Conservation (phyloP, 1,284 basidiomycete species). For the Crucibulum parvulum region DNA sequence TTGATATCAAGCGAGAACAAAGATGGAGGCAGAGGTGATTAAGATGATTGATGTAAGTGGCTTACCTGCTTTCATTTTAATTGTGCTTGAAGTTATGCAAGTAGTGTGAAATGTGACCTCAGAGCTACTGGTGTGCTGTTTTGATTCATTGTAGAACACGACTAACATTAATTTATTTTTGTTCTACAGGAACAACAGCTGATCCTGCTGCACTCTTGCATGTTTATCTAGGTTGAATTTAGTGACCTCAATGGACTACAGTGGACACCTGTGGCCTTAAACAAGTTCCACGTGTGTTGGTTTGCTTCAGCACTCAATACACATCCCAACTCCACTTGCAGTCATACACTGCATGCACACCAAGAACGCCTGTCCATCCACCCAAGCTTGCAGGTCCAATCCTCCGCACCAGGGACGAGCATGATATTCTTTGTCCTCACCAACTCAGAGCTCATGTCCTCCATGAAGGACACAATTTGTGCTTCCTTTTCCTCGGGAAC, state of each 20-base stretch:
- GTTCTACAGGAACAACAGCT: conserved; percentile 44
- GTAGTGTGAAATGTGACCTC: neutral
- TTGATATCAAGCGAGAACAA: conserved; percentile 54
- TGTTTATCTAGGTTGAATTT: conserved; percentile 53
- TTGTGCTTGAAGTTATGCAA: neutral
- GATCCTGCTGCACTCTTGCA: conserved; percentile 45
- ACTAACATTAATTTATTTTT: neutral
- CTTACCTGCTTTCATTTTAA: neutral
- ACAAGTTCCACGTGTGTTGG: too few relatives aligned
- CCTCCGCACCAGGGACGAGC: too few relatives aligned
- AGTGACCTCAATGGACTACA: conserved; percentile 54
- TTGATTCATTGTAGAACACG: neutral
- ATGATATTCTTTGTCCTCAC: too few relatives aligned
- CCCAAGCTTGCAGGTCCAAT: too few relatives aligned
- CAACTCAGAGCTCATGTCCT: too few relatives aligned
- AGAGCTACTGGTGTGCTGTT: neutral
- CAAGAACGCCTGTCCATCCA: too few relatives aligned
- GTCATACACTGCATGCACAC: too few relatives aligned
- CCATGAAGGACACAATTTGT: too few relatives aligned
- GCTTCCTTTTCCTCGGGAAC: too few relatives aligned
- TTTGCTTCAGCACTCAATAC: too few relatives aligned
- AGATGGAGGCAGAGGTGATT: conserved; percentile 54
- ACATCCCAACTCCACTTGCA: too few relatives aligned
- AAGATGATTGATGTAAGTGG: conserved; percentile 53
- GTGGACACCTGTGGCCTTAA: conserved; percentile 42